Percentiles rank a stretch among this genome's conserved stretches.
Conservation (phyloP, 1,284 basidiomycete species). For the Melampsora larici-populina region DNA sequence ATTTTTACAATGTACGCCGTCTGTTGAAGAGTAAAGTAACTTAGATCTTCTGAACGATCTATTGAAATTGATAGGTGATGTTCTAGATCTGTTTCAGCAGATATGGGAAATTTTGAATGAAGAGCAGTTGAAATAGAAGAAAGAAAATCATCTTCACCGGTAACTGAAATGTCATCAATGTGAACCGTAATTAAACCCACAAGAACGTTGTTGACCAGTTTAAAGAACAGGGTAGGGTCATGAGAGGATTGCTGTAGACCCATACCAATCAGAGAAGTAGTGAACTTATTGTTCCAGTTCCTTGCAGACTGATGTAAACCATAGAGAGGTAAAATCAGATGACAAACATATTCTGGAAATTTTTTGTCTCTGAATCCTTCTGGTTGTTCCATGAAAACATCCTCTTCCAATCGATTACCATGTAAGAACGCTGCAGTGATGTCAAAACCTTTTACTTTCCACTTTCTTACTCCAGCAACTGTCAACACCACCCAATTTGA, state of each 20-base stretch:
- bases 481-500: no score
- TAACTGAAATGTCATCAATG: neutral
- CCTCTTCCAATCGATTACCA: neutral
- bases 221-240: neutral
- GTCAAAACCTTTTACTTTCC: neutral
- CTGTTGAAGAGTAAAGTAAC: neutral
- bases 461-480: neutral
- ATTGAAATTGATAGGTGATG: neutral
- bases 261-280: neutral
- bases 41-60: neutral
- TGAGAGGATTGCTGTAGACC: neutral
- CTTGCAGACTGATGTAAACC: neutral
- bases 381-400: neutral
- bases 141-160: neutral
- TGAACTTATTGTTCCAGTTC: neutral
- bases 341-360: neutral
- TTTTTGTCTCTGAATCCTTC: neutral
- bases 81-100: neutral
- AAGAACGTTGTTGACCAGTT: no score
- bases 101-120: neutral
- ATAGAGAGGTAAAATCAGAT: neutral
- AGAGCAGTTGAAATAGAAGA: neutral
- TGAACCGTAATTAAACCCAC: neutral
- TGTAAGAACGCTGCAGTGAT: neutral
- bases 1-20: neutral